These are phyloP conservation scores for Arxiozyma slooffiae DNA, from an alignment of 1,139 yeast genomes.

Conservation along the genomic window DNA sequence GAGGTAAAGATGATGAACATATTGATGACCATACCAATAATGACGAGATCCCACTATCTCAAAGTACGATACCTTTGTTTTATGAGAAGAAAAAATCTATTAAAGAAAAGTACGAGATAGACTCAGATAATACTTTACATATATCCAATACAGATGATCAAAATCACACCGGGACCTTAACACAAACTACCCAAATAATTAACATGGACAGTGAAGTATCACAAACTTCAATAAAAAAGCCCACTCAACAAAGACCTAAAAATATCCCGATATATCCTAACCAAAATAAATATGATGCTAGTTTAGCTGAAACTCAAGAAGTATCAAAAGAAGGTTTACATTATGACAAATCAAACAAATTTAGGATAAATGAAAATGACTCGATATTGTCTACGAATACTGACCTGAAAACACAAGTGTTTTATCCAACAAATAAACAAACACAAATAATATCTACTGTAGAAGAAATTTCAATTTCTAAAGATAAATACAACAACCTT, in stretches of 20 bases:
- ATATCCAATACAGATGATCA: not conserved
- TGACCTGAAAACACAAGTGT: not conserved
- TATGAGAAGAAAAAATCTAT: not conserved
- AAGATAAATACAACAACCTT: not conserved
- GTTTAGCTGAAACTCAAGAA: not conserved
- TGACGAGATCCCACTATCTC: constrained; percentile 1
- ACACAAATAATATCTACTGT: not conserved
- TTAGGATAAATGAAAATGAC: too few species aligned
- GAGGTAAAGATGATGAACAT: not conserved
- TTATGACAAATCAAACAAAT: not conserved
- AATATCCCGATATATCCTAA: not conserved
- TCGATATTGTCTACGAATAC: not conserved
- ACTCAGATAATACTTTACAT: not conserved
- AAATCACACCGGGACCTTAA: not conserved
- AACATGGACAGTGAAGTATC: not conserved
- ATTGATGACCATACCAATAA: constrained; percentile 4
- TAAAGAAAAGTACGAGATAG: not conserved
- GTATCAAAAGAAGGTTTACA: not conserved
- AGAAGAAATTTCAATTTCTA: not conserved
- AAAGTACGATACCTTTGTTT: not conserved
- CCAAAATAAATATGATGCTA: too few species aligned
- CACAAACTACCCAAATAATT: not conserved
- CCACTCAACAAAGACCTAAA: not conserved
- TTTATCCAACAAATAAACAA: not conserved
- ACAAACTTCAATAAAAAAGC: not conserved